These are phyloP conservation scores for Vaccinium myrtillus DNA, from an alignment of 148 eudicot genomes.

Conservation along the genomic window DNA sequence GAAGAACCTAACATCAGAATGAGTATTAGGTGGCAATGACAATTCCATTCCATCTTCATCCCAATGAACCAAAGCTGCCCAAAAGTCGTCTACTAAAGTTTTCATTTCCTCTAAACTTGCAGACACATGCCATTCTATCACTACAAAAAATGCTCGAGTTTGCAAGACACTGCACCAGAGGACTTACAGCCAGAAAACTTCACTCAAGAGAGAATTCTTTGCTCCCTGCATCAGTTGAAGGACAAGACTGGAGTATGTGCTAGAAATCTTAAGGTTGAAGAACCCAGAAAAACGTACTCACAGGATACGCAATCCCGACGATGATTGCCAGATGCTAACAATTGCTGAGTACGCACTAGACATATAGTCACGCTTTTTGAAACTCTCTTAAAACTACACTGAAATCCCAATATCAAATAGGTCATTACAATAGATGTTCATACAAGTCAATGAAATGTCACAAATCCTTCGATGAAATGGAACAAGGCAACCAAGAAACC, in stretches of 20 bases:
- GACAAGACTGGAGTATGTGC: not conserved
- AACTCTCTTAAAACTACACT: not conserved
- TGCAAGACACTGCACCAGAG: not conserved
- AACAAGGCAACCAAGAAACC: conserved; percentile 2
- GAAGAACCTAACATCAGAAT: not conserved
- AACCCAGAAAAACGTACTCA: not conserved
- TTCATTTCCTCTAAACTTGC: not conserved
- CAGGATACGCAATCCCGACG: not conserved
- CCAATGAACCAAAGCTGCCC: not conserved
- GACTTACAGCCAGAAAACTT: not conserved
- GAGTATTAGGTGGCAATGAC: not conserved
- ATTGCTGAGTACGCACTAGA: not conserved
- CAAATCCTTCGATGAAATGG: conserved; percentile 12
- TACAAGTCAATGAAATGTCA: conserved; percentile 7
- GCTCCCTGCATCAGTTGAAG: not conserved
- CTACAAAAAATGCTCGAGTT: not conserved
- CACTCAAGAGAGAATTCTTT: not conserved
- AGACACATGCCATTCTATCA: not conserved
- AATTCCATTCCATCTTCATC: not conserved
- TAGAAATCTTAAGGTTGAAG: too few species aligned
- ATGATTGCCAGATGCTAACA: not conserved
- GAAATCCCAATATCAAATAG: conserved; percentile 15
- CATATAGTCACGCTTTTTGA: not conserved
- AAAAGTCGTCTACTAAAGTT: not conserved
- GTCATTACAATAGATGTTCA: not conserved